phyloP scores from a whole-genome alignment of 495 filamentous ascomycete species.

The Hypoxylon fuscum region DNA sequence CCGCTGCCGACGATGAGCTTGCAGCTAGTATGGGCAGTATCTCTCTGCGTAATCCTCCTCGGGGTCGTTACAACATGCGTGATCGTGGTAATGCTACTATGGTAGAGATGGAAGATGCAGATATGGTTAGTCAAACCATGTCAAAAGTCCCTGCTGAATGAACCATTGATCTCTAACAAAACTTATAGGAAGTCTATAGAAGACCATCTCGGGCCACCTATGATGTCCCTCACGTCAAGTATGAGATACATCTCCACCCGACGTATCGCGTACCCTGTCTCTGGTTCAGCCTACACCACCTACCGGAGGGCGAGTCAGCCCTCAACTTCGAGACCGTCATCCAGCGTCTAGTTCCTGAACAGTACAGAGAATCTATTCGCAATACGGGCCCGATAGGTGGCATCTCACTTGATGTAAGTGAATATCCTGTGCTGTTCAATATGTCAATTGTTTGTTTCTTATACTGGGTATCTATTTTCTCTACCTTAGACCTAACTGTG shows the following conservation, averaged over 20 bases:
- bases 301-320: conserved; percentile 52
- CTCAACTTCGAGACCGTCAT: conserved; percentile 73
- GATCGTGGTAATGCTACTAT: conserved; percentile 44
- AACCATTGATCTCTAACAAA: conserved; percentile 50
- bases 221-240: conserved; percentile 65
- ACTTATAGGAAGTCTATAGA: conserved; percentile 39
- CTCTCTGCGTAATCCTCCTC: conserved; percentile 43
- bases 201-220: conserved; percentile 47
- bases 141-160: conserved; percentile 33
- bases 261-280: conserved; percentile 67
- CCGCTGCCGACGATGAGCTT: conserved; percentile 53
- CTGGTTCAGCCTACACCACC: conserved; percentile 63
- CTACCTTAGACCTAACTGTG: conserved; percentile 57
- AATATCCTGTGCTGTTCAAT: conserved; percentile 45
- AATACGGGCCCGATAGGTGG: conserved; percentile 73
- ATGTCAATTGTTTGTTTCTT: conserved; percentile 58
- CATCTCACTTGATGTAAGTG: conserved; percentile 78
- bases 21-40: conserved; percentile 50
- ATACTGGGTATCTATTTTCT: conserved; percentile 39
- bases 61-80: no score
- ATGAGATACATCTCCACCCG: conserved; percentile 67
- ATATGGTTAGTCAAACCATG: conserved; percentile 48
- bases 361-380: conserved; percentile 65
- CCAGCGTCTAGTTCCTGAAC: conserved; percentile 70
- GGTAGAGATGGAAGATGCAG: conserved; percentile 57